These are phyloP conservation scores for Macrolepiota albuminosa DNA, from an alignment of 768 basidiomycete genomes.

Conservation along the genomic window DNA sequence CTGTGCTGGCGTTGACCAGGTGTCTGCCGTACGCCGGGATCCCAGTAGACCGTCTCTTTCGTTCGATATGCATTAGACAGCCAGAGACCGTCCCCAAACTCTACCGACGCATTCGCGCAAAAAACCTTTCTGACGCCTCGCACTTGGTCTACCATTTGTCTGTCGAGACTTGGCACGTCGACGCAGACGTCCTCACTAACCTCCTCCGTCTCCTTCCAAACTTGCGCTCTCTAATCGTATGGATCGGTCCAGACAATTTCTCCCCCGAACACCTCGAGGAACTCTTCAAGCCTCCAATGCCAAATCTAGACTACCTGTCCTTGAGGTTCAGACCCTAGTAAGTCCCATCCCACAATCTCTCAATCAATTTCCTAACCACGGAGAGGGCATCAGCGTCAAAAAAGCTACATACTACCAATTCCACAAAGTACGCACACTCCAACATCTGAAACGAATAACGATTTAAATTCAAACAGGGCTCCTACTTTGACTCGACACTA, in stretches of 20 bases:
- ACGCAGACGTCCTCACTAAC: constrained; percentile 72
- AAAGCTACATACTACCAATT: constrained; percentile 80
- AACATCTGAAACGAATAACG: no score
- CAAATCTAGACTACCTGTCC: constrained; percentile 45
- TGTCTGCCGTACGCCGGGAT: constrained; percentile 61
- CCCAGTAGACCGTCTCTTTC: constrained; percentile 53
- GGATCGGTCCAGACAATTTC: constrained; percentile 73
- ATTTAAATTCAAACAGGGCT: constrained; percentile 37
- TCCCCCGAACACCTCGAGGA: constrained; percentile 79
- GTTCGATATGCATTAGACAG: constrained; percentile 45
- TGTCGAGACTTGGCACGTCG: constrained; percentile 62
- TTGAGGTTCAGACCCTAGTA: constrained; percentile 84
- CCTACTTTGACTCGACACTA: constrained; percentile 78
- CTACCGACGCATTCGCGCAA: constrained; percentile 48
- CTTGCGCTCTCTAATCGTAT: constrained; percentile 48
- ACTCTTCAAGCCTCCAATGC: constrained; percentile 45
- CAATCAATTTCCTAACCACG: no score
- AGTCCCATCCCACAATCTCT: constrained; percentile 20
- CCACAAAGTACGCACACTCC: constrained; percentile 44
- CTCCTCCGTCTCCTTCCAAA: constrained; percentile 54
- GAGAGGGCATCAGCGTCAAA: constrained; percentile 44
- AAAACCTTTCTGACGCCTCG: constrained; percentile 17
- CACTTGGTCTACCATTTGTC: constrained; percentile 44
- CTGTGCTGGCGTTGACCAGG: constrained; percentile 53
- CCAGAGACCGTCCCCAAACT: constrained; percentile 51